Percentiles rank a stretch among this genome's conserved stretches.
Evolutionary conservation across 1,284 basidiomycete species (phyloP).

Genomic region (Cryptococcus maquisensis): DNA sequence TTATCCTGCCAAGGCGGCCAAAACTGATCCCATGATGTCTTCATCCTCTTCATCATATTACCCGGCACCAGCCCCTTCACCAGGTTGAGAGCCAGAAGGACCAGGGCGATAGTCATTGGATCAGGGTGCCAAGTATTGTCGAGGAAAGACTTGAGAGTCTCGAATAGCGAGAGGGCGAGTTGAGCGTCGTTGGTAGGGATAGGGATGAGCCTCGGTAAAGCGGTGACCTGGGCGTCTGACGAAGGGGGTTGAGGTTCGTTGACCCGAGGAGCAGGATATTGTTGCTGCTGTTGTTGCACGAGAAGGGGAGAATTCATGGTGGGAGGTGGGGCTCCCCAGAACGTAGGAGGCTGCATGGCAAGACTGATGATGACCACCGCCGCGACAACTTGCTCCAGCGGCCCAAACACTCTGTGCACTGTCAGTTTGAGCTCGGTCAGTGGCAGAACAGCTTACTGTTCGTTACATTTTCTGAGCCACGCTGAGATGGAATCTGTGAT

Average conservation of each 20-base stretch:
- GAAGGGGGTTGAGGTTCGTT: not conserved
- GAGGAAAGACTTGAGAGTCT: not conserved
- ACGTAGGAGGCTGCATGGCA: slow-evolving; percentile 16
- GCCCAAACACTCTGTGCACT: slow-evolving; percentile 29
- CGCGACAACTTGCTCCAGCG: slow-evolving; percentile 31
- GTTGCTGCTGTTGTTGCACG: not conserved
- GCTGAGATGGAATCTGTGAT: not conserved
- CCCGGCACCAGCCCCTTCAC: slow-evolving; percentile 11
- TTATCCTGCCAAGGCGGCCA: slow-evolving; percentile 36
- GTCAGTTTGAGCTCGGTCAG: not conserved
- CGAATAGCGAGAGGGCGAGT: not conserved
- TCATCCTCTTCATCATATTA: slow-evolving; percentile 11
- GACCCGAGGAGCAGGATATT: not conserved
- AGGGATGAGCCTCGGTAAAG: no score
- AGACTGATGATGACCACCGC: slow-evolving; percentile 29
- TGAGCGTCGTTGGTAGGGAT: not conserved
- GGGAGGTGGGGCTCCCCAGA: not conserved
- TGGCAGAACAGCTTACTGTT: slow-evolving; percentile 7
- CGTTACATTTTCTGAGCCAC: slow-evolving; percentile 12
- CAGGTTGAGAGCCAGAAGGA: slow-evolving; percentile 16
- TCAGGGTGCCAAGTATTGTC: not conserved
- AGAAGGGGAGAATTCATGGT: no score
- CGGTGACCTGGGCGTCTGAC: no score
- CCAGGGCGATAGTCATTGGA: slow-evolving; percentile 8
- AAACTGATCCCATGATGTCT: slow-evolving; percentile 23